These are phyloP conservation scores for Desmodesmus armatus DNA, from an alignment of 139 green algal species.

Conservation along the genomic window DNA sequence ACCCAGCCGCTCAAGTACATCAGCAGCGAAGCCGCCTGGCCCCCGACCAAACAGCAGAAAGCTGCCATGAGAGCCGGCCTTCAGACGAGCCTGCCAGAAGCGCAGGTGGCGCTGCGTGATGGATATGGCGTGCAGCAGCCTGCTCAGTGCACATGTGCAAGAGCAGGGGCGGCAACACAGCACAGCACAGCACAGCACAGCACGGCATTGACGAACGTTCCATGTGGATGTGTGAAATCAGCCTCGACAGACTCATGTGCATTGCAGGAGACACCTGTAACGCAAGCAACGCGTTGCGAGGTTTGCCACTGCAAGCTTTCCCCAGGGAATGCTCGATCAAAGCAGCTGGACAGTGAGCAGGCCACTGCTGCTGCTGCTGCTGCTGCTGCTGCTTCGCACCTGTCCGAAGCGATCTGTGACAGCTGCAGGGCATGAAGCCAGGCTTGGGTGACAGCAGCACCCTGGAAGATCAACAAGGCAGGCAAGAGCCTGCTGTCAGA, in stretches of 20 bases:
- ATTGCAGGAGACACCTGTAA: too few relatives aligned
- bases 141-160: not conserved
- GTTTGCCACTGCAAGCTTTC: too few relatives aligned
- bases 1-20: not conserved
- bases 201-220: too few relatives aligned
- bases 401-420: conserved; percentile 38
- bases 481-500: too few relatives aligned
- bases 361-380: too few relatives aligned
- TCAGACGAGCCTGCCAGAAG: conserved; percentile 36
- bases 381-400: conserved; percentile 9
- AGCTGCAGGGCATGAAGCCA: conserved; percentile 42
- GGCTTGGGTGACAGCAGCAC: not conserved
- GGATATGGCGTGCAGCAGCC: conserved; percentile 4
- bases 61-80: conserved; percentile 9
- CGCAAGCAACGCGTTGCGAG: too few relatives aligned
- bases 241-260: too few relatives aligned
- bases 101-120: not conserved
- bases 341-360: too few relatives aligned
- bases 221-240: too few relatives aligned
- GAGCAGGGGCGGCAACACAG: not conserved
- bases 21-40: conserved; percentile 19
- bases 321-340: too few relatives aligned
- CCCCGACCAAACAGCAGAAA: conserved; percentile 40
- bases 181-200: not conserved
- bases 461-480: conserved; percentile 26